These are phyloP conservation scores for Sarocladiaceae sp. DNA, from an alignment of 2,329 filamentous ascomycete genomes.

Conservation along the genomic window DNA sequence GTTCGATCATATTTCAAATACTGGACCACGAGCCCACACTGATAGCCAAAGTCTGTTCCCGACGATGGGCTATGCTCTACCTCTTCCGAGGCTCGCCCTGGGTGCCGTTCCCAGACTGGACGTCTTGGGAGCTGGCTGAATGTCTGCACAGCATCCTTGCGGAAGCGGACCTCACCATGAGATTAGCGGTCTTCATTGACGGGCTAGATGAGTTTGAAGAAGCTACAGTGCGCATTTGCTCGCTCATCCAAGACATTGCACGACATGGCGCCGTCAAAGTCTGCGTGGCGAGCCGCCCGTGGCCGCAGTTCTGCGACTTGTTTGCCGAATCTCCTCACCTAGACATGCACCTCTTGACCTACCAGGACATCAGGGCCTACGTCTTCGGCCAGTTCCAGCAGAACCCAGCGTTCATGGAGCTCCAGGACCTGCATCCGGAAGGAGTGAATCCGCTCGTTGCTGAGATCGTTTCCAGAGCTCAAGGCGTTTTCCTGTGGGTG, in stretches of 20 bases:
- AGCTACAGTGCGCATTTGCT: slow-evolving; percentile 3
- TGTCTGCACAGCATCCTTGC: not conserved
- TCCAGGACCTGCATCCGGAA: not conserved
- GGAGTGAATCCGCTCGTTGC: not conserved
- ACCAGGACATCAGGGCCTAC: slow-evolving; percentile 12
- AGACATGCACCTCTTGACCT: slow-evolving; percentile 10
- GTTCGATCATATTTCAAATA: slow-evolving; percentile 13
- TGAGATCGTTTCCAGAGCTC: not conserved
- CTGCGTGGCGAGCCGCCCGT: slow-evolving; percentile 18
- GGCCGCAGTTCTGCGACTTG: slow-evolving; percentile 10
- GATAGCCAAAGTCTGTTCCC: slow-evolving; percentile 3
- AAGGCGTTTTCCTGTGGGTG: slow-evolving; percentile 7
- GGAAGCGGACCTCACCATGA: not conserved
- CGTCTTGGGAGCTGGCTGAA: not conserved
- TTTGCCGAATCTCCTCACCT: slow-evolving; percentile 8
- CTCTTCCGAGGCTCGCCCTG: not conserved
- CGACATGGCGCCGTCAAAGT: slow-evolving; percentile 13
- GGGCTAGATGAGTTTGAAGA: slow-evolving; percentile 17
- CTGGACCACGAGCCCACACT: not conserved
- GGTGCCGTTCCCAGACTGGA: slow-evolving; percentile 1
- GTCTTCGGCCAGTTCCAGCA: not conserved
- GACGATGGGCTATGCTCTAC: not conserved
- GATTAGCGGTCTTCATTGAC: slow-evolving; percentile 15
- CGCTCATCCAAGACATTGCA: slow-evolving; percentile 9
- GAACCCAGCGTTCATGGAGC: not conserved